Conservation (phyloP, 2,329 filamentous ascomycete species). For the Fusarium illudens region DNA sequence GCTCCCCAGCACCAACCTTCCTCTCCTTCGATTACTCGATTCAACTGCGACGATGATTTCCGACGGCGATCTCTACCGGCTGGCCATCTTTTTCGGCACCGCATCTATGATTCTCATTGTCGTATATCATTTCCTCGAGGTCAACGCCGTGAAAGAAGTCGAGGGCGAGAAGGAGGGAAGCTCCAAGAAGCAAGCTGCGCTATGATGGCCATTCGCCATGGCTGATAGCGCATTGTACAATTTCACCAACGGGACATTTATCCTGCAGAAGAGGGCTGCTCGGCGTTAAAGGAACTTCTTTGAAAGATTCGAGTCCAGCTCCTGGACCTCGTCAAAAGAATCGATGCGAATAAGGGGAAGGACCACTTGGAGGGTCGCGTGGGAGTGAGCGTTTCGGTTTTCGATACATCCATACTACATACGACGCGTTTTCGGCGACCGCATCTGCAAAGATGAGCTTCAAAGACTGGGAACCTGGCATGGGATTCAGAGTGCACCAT, state of each 20-base stretch:
- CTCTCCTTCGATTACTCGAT: slow-evolving; percentile 3
- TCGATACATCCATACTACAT: slow-evolving; percentile 1
- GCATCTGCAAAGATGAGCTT: background rate
- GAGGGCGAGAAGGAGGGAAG: slow-evolving; percentile 17
- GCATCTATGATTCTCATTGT: slow-evolving; percentile 92
- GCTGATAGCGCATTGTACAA: slow-evolving; percentile 19
- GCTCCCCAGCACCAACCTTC: slow-evolving; percentile 8
- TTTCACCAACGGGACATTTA: slow-evolving; percentile 14
- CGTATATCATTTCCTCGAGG: slow-evolving; percentile 94
- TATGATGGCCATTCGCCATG: slow-evolving; percentile 17
- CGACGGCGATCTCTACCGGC: slow-evolving; percentile 87
- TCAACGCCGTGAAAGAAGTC: slow-evolving; percentile 68
- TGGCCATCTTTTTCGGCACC: slow-evolving; percentile 92
- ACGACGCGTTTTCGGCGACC: background rate
- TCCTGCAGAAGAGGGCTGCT: slow-evolving; percentile 24
- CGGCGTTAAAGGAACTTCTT: slow-evolving; percentile 34
- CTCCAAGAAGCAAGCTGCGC: slow-evolving; percentile 27
- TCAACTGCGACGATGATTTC: slow-evolving; percentile 79
- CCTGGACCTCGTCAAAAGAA: background rate
- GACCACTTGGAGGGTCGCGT: background rate
- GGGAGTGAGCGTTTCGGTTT: background rate
- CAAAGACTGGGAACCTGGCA: background rate
- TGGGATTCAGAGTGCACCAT: background rate
- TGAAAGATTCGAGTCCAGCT: slow-evolving; percentile 7
- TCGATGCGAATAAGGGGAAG: slow-evolving; percentile 9